Evolutionary conservation across 257 asterid genomes (phyloP).

Genomic region (Sherardia arvensis): DNA sequence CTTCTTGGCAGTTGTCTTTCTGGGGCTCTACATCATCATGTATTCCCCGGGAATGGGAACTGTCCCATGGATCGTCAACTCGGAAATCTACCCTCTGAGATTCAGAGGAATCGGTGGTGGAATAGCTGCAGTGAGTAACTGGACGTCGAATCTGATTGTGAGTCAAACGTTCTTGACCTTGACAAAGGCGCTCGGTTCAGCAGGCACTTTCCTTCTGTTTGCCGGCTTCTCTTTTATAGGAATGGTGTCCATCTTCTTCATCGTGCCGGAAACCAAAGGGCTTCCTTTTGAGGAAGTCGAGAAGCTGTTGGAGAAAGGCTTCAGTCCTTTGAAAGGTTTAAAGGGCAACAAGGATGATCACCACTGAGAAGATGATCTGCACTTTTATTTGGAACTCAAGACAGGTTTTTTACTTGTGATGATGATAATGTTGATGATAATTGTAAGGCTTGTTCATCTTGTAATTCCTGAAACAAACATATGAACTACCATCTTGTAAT

Average conservation of each 20-base stretch:
- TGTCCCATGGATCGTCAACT: slow-evolving; percentile 80
- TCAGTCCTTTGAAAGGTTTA: slow-evolving; percentile 20
- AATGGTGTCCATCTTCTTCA: slow-evolving; percentile 42
- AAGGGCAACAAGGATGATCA: not conserved
- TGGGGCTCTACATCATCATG: slow-evolving; percentile 56
- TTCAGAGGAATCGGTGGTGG: slow-evolving; percentile 78
- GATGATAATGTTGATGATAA: not conserved
- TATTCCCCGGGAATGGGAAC: slow-evolving; percentile 77
- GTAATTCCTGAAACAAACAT: too few species aligned
- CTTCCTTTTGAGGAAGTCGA: slow-evolving; percentile 68
- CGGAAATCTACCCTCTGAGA: slow-evolving; percentile 64
- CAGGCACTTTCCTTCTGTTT: slow-evolving; percentile 67
- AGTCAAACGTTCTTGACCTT: slow-evolving; percentile 63
- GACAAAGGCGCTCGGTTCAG: slow-evolving; percentile 49
- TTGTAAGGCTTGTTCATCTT: too few species aligned
- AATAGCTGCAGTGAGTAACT: slow-evolving; percentile 65
- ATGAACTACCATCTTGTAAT: too few species aligned
- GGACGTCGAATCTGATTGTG: slow-evolving; percentile 69
- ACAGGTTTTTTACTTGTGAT: too few species aligned
- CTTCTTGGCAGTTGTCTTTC: slow-evolving; percentile 36
- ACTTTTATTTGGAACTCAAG: too few species aligned
- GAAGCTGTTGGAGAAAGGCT: slow-evolving; percentile 65
- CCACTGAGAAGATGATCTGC: not conserved
- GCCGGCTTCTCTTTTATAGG: slow-evolving; percentile 57
- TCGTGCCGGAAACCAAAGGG: slow-evolving; percentile 85